Percentiles rank a stretch among this genome's conserved stretches.
These are phyloP conservation scores for Solanum paucissectum DNA, from an alignment of 257 asterid species.

Conservation along the genomic window DNA sequence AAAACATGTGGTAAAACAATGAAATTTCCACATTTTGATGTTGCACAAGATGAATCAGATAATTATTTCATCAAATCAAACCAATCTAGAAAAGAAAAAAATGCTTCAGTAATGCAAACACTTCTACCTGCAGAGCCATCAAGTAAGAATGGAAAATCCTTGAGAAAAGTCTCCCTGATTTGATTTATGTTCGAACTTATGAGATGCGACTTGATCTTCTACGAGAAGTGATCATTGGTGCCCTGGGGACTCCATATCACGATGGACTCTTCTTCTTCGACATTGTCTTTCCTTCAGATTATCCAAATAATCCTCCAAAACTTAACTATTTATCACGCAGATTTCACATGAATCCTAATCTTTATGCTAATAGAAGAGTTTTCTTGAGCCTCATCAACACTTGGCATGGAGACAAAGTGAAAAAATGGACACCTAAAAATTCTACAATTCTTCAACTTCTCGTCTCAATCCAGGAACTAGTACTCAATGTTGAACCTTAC, in stretches of 20 bases:
- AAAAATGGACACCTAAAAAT: conserved; percentile 23
- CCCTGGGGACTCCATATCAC: conserved; percentile 53
- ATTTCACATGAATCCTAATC: conserved; percentile 43
- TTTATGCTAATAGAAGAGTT: conserved; percentile 23
- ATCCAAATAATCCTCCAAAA: conserved; percentile 39
- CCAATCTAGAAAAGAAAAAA: background rate
- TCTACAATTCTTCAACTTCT: conserved; percentile 49
- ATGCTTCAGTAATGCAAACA: conserved; percentile 1
- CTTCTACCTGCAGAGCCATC: conserved; percentile 2
- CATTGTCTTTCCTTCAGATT: conserved; percentile 35
- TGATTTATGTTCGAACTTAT: conserved; percentile 41
- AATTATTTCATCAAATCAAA: conserved; percentile 13
- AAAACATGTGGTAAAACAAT: background rate
- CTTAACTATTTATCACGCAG: conserved; percentile 44
- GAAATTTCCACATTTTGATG: conserved; percentile 31
- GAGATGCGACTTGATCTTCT: conserved; percentile 44
- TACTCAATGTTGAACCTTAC: conserved; percentile 40
- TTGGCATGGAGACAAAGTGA: conserved; percentile 18
- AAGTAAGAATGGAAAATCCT: conserved; percentile 60
- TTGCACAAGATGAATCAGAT: conserved; percentile 22
- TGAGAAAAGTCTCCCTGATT: conserved; percentile 32
- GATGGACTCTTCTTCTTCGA: conserved; percentile 67
- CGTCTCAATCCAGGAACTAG: conserved; percentile 58
- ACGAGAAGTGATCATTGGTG: conserved; percentile 54
- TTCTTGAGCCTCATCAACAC: conserved; percentile 53